Conservation (phyloP, 352 stramenopile genomes). For the Phytophthora pinifolia region DNA sequence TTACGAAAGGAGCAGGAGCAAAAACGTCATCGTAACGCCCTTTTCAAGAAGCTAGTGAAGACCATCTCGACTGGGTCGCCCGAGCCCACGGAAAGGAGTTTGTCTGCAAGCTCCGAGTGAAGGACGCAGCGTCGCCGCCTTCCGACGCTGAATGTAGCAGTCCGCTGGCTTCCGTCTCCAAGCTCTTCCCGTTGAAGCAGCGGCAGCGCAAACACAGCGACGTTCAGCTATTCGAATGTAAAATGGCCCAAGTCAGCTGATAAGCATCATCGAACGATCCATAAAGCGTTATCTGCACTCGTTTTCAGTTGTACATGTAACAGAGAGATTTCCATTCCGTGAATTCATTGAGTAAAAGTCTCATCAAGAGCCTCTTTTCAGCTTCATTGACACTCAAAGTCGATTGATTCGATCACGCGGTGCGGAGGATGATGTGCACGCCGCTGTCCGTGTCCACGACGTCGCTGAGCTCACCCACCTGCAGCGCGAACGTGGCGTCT, state of each 20-base stretch:
- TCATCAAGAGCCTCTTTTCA: neutral
- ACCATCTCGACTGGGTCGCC: conserved; percentile 50
- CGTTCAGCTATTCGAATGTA: conserved; percentile 8
- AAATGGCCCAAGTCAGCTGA: conserved; percentile 17
- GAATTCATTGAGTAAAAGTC: neutral
- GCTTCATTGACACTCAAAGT: neutral
- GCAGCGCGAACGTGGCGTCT: conserved; percentile 89
- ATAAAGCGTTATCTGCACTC: neutral
- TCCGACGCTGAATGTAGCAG: neutral
- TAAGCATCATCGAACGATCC: too few relatives aligned
- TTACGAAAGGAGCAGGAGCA: too few relatives aligned
- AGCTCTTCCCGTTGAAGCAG: conserved; percentile 13
- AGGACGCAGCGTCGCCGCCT: neutral
- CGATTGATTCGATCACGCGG: conserved; percentile 39
- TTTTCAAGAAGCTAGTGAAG: conserved; percentile 50
- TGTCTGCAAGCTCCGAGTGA: conserved; percentile 13
- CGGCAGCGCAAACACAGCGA: conserved; percentile 7
- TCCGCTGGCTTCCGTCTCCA: conserved; percentile 5
- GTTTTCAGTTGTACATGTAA: conserved; percentile 8
- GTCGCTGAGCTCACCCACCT: conserved; percentile 92
- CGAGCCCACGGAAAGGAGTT: conserved; percentile 15
- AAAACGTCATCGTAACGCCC: too few relatives aligned
- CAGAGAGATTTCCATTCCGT: conserved; percentile 13
- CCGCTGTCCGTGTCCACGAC: conserved; percentile 96
- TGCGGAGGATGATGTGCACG: conserved; percentile 96